Conservation (phyloP, 1,139 yeast species). For the Trichomonascaceae sp. region DNA sequence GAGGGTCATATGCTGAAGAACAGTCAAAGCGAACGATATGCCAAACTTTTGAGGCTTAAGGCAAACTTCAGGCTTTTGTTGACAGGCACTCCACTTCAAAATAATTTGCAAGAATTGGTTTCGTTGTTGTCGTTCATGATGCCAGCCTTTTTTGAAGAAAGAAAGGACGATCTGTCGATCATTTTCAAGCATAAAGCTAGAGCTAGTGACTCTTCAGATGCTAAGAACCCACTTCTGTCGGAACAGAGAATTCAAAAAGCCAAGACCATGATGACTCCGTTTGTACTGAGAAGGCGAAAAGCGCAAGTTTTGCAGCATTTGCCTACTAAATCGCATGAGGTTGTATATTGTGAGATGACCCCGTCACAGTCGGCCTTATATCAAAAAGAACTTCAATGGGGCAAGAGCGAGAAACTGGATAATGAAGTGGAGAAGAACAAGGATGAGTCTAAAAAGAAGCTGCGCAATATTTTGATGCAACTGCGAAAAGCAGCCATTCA, state of each 20-base stretch:
- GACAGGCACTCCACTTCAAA: constrained; percentile 97
- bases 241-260: constrained; percentile 91
- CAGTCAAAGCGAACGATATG: constrained; percentile 79
- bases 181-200: constrained; percentile 80
- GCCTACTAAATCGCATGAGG: constrained; percentile 65
- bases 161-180: constrained; percentile 73
- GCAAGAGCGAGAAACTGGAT: constrained; percentile 27
- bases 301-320: constrained; percentile 85
- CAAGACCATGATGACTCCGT: constrained; percentile 97
- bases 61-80: constrained; percentile 77
- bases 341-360: constrained; percentile 60
- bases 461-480: constrained; percentile 75
- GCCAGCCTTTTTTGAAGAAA: constrained; percentile 74
- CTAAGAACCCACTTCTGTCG: constrained; percentile 75
- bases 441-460: constrained; percentile 8
- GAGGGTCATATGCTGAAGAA: constrained; percentile 97
- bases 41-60: constrained; percentile 71
- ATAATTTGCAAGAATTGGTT: constrained; percentile 82
- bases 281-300: constrained; percentile 85
- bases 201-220: constrained; percentile 44
- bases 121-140: constrained; percentile 85
- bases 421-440: constrained; percentile 17
- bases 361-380: constrained; percentile 57
- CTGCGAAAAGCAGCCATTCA: constrained; percentile 93
- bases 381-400: constrained; percentile 45